Base-by-base conservation (phyloP, 805 yeast genomes). In the Cyberlindnera xishuangbannaensis region DNA sequence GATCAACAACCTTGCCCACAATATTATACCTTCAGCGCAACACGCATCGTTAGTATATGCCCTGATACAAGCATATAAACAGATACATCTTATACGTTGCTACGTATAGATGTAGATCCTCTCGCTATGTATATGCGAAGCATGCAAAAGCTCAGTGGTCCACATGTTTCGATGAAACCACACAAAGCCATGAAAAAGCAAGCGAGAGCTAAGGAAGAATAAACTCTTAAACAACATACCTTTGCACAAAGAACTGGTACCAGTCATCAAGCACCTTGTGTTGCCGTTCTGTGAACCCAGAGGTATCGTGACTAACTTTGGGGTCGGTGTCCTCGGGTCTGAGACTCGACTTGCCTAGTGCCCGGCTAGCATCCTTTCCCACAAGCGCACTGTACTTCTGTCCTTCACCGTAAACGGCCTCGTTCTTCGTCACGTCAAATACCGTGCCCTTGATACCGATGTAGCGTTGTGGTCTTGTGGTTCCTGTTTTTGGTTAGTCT, bases 321-420 rank as follows among this genome's bases (percentile, higher is more conserved):
- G 43, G 45, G 26, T 59, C 62, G 1, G 72, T 70, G 41, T 78
- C 82, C 35, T 64, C 73, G 1, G 64, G 61, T n/a, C 69, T 65
- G 36, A 78, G 53, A 14, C 78, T 70, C 33, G 84, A 77, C 48
- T 78, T 72, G 2, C 83, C 95, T 33, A 85, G 61, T 3, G 90
- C 81, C 37, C 92, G 62, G 21, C 84, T 73, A 15, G 84, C 83
- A 45, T 85, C 95, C 42, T 71, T 74, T 5, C 90, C 95, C 8
- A 77, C 83, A 26, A 85, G 66, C 6, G 67, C 73, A 48, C 76
- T 77, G 56, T 85, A 86, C 15, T 79, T 76, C 39, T 75, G 72
- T 0, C 87, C 88, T 3, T 80, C 79, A 0, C 95, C 95, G 52
- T 85, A 85, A 25, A 78, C 78, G 12, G 69, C 73, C 10, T 55